Percentiles rank a stretch among this genome's conserved stretches.
Evolutionary conservation across 1,139 yeast genomes (phyloP).

Genomic region (Wickerhamomyces sp.): DNA sequence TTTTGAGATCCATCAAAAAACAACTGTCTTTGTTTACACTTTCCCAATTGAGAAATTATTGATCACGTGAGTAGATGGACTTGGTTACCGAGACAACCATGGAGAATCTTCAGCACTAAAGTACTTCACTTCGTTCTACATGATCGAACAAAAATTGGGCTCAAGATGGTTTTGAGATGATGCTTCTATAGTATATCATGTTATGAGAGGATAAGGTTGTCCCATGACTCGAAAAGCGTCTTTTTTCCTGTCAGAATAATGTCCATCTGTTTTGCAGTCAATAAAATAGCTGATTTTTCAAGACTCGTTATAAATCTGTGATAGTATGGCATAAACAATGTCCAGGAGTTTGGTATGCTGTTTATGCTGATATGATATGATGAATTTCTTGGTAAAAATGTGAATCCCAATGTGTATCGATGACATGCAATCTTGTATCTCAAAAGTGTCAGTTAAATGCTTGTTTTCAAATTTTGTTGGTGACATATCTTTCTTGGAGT

Average conservation of each 20-base stretch:
- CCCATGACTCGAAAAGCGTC: too few relatives aligned
- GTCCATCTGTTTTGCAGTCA: background rate
- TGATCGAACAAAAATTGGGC: too few relatives aligned
- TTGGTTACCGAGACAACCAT: slow-evolving; percentile 7
- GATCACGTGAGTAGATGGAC: slow-evolving; percentile 4
- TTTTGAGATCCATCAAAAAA: slow-evolving; percentile 11
- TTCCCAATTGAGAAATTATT: slow-evolving; percentile 11
- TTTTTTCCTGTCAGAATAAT: background rate
- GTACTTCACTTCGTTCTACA: too few relatives aligned
- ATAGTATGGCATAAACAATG: slow-evolving; percentile 15
- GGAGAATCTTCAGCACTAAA: too few relatives aligned
- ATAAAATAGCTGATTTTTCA: background rate
- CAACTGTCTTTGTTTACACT: slow-evolving; percentile 18
- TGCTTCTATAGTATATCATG: too few relatives aligned
- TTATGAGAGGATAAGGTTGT: too few relatives aligned
- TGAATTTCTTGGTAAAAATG: slow-evolving; percentile 17
- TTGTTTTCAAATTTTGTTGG: slow-evolving; percentile 14
- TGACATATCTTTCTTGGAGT: slow-evolving; percentile 13
- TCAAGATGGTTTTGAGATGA: too few relatives aligned
- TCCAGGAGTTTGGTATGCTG: slow-evolving; percentile 18
- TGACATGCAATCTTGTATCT: slow-evolving; percentile 15
- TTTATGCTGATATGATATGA: slow-evolving; percentile 18
- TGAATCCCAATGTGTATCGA: slow-evolving; percentile 17
- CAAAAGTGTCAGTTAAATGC: slow-evolving; percentile 6
- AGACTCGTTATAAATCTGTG: slow-evolving; percentile 15